Conservation (phyloP, 768 basidiomycete species). For the Suillus subluteus region DNA sequence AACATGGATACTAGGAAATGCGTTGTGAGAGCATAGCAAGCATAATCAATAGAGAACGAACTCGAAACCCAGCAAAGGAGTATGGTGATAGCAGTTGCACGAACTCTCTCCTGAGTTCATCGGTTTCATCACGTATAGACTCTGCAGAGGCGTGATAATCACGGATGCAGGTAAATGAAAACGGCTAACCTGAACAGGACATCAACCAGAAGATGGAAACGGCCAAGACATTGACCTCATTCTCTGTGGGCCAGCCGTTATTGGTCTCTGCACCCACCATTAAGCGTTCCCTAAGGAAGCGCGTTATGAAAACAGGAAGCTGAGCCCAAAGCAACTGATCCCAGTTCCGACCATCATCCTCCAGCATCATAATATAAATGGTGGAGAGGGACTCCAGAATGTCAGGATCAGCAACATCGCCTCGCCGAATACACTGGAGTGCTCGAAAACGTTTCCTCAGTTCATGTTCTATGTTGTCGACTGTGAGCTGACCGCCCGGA, state of each 20-base stretch:
- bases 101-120: constrained; percentile 35
- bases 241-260: constrained; percentile 53
- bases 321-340: constrained; percentile 49
- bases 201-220: constrained; percentile 53
- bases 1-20: constrained; percentile 40
- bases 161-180: neutral
- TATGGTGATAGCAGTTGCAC: constrained; percentile 45
- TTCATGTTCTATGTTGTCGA: constrained; percentile 45
- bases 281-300: constrained; percentile 43
- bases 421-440: constrained; percentile 48
- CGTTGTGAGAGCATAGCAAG: constrained; percentile 15
- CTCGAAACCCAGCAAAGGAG: constrained; percentile 53
- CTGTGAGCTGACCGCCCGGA: constrained; percentile 25
- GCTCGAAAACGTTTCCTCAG: constrained; percentile 47
- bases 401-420: constrained; percentile 37
- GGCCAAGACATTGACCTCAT: constrained; percentile 48
- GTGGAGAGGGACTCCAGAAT: constrained; percentile 53
- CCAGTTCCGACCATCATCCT: constrained; percentile 54
- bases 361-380: constrained; percentile 61
- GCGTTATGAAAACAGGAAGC: constrained; percentile 43
- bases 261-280: constrained; percentile 41
- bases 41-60: constrained; percentile 31
- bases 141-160: constrained; percentile 25
- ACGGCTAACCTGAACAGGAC: constrained; percentile 38
- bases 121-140: constrained; percentile 39